phyloP scores from a whole-genome alignment of 2,329 filamentous ascomycete genomes.

The Emmonsiellopsis sp. region DNA sequence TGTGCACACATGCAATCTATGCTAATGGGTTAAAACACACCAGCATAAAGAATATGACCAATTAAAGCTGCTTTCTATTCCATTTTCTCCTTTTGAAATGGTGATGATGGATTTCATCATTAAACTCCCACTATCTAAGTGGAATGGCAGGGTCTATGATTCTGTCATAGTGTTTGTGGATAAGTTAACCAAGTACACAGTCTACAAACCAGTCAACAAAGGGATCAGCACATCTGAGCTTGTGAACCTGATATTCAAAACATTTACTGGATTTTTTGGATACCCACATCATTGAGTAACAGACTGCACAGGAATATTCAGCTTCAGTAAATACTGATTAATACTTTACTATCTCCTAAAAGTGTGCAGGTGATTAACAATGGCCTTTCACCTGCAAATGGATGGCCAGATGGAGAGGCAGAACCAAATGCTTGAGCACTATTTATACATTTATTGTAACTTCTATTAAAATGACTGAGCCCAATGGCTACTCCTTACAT shows the following conservation, averaged over 20 bases:
- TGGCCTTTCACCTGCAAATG: not conserved
- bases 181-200: not conserved
- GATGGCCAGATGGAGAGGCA: constrained; percentile 1
- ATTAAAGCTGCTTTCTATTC: not conserved
- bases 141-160: not conserved
- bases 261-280: no score
- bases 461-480: constrained; percentile 13
- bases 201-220: not conserved
- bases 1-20: not conserved
- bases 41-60: not conserved
- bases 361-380: not conserved
- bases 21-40: not conserved
- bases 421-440: constrained; percentile 8
- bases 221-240: not conserved
- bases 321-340: not conserved
- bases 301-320: no score
- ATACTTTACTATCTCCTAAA: not conserved
- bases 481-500: constrained; percentile 5
- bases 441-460: constrained; percentile 9
- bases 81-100: not conserved
- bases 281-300: no score
- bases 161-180: not conserved
- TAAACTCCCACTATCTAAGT: not conserved
- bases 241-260: not conserved
- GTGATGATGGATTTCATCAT: not conserved